phyloP scores from a whole-genome alignment of 169 alveolate genomes.

The Plasmodium billcollinsi region DNA sequence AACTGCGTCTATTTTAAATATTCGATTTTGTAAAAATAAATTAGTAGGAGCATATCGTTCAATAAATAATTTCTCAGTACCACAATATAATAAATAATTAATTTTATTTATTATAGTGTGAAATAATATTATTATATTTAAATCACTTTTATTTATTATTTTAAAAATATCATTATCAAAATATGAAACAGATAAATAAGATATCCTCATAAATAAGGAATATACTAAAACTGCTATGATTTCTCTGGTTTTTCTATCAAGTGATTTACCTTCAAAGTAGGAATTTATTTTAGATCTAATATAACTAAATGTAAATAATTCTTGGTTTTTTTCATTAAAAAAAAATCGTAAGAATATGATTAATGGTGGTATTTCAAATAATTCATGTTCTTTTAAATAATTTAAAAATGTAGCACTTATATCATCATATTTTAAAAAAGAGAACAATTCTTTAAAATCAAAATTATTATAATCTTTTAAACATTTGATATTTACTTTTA shows the following conservation, averaged over 20 bases:
- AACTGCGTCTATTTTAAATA: constrained; percentile 52
- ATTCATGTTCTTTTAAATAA: background rate
- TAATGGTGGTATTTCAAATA: constrained; percentile 4
- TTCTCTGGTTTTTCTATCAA: constrained; percentile 16
- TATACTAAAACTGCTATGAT: constrained; percentile 48
- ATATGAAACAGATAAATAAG: constrained; percentile 18
- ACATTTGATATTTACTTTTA: constrained; percentile 4
- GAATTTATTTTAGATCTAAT: constrained; percentile 6
- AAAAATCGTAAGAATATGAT: constrained; percentile 17
- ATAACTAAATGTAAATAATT: constrained; percentile 31
- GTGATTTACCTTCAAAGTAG: background rate
- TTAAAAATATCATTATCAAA: constrained; percentile 15
- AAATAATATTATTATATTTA: constrained; percentile 12
- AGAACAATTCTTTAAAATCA: constrained; percentile 12
- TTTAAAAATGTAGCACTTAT: background rate
- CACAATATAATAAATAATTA: constrained; percentile 22
- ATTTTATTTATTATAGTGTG: constrained; percentile 54
- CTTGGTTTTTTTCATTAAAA: constrained; percentile 6
- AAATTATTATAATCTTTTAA: constrained; percentile 4
- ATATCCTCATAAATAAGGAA: constrained; percentile 29
- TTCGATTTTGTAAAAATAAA: background rate
- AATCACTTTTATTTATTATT: constrained; percentile 21
- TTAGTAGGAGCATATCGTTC: constrained; percentile 46
- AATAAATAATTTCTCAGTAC: constrained; percentile 5
- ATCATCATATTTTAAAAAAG: background rate